Evolutionary conservation across 2,329 filamentous ascomycete genomes (phyloP).

Genomic region (Trichoderma sp.): DNA sequence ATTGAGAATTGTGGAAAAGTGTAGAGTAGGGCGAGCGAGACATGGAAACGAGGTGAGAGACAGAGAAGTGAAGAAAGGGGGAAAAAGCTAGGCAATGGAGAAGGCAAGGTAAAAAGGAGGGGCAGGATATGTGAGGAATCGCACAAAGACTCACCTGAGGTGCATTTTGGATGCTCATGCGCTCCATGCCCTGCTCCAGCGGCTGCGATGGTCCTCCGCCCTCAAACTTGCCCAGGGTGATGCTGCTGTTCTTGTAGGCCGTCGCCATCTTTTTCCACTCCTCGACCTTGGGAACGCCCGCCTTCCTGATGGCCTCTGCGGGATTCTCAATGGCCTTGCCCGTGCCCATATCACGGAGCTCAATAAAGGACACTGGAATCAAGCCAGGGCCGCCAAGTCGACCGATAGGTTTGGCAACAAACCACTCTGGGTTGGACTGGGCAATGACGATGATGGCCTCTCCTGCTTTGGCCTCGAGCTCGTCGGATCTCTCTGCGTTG

Average conservation of each 20-base stretch:
- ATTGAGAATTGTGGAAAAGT: background rate
- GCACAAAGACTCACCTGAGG: constrained; percentile 27
- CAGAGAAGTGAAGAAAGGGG: background rate
- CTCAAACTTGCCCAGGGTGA: constrained; percentile 89
- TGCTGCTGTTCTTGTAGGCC: constrained; percentile 98
- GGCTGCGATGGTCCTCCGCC: constrained; percentile 46
- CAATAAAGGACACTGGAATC: constrained; percentile 94
- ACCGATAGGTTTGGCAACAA: constrained; percentile 98
- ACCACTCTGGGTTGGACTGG: constrained; percentile 98
- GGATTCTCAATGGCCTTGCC: constrained; percentile 80
- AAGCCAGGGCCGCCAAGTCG: constrained; percentile 90
- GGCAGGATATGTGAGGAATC: background rate
- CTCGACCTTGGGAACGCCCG: constrained; percentile 90
- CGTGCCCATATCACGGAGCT: constrained; percentile 90
- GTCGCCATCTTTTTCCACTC: constrained; percentile 99
- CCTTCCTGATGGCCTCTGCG: constrained; percentile 78
- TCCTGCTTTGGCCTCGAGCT: constrained; percentile 89
- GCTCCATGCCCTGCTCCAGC: constrained; percentile 69
- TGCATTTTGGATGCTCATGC: constrained; percentile 64
- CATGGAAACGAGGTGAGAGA: background rate
- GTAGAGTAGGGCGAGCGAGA: background rate
- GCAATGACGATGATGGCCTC: constrained; percentile 98
- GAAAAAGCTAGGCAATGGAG: background rate
- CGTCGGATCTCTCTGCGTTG: constrained; percentile 89
- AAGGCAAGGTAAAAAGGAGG: background rate